These are phyloP conservation scores for Exophiala sp. DNA, from an alignment of 2,329 filamentous ascomycete species.

Conservation along the genomic window DNA sequence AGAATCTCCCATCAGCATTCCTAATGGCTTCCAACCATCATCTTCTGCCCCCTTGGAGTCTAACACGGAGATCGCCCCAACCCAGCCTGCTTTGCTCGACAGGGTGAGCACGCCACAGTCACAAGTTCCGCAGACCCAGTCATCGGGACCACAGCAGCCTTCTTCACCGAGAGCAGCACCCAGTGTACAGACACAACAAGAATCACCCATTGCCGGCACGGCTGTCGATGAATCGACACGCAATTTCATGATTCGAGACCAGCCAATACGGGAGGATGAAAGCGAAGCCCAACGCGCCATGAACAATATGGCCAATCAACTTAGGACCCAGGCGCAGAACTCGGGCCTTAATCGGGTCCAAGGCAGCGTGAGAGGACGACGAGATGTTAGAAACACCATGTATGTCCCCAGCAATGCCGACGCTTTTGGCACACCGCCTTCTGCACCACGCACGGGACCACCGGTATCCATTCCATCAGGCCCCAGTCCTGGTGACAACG, in stretches of 20 bases:
- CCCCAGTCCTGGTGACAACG: constrained; percentile 33
- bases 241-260: constrained; percentile 45
- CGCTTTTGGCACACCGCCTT: constrained; percentile 24
- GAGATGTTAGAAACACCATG: constrained; percentile 87
- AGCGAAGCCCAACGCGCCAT: constrained; percentile 45
- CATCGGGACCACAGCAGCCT: constrained; percentile 7
- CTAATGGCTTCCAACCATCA: constrained; percentile 15
- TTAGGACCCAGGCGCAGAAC: constrained; percentile 44
- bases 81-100: constrained; percentile 13
- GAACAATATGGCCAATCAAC: constrained; percentile 45
- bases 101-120: constrained; percentile 9
- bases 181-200: constrained; percentile 33
- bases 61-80: constrained; percentile 6
- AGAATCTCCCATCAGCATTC: constrained; percentile 10
- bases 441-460: constrained; percentile 27
- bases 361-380: constrained; percentile 76
- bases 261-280: constrained; percentile 47
- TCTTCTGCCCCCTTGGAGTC: constrained; percentile 12
- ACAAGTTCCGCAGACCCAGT: constrained; percentile 9
- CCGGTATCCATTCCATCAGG: constrained; percentile 26
- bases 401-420: constrained; percentile 56
- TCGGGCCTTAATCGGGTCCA: constrained; percentile 58
- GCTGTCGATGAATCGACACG: constrained; percentile 38
- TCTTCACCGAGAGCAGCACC: constrained; percentile 11
- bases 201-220: constrained; percentile 32